Base-by-base conservation (phyloP, 257 asterid species). In the Solanum rostratum region DNA sequence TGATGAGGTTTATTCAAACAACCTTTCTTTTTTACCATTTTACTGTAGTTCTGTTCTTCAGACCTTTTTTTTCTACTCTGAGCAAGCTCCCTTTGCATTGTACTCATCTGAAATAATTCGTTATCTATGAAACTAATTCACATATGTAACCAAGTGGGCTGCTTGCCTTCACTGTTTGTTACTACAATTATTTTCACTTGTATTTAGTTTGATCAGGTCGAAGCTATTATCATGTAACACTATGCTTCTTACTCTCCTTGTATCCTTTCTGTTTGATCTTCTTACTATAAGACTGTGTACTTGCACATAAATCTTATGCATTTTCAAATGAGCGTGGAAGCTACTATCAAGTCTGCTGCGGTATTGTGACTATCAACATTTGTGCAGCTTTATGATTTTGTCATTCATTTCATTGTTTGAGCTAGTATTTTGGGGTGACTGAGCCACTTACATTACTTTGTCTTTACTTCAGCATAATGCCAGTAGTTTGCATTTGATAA, bases 21-120 rank as follows among this genome's bases (percentile, higher is more conserved):
- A 57, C 66, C 80, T 88, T 83, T 24, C 63, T 82, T 45, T n/a
- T 85, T 85, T 83, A 71, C 74, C 60, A 69, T 76, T 79, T 84
- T 83, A 55, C 59, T 88, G 85, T 86, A 66, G 83, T 88, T 88
- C 84, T 90, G 84, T 79, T 73, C 50, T 87, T 87, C 85, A 62
- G 87, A 79, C 41, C 85, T 83, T 19, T 87, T 86, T 84, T 74
- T 86, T 87, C 84, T 69, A 50, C 71, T 66, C 59, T 9, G 70
- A 59, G 84, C 74, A 65, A 84, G 73, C 85, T 65, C 79, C 85
- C 68, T 30, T 30, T 63, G 27, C n/a, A 82, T 49, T 81, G 53
- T 33, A 55, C 39, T 59, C 71, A 50, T 78, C 55, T 16, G 12
- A 81, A 54, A 39, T 82, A 65, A 82, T 82, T 49, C 7, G 29